phyloP scores from a whole-genome alignment of 1,284 basidiomycete species.

The Ustanciosporium gigantosporum region DNA sequence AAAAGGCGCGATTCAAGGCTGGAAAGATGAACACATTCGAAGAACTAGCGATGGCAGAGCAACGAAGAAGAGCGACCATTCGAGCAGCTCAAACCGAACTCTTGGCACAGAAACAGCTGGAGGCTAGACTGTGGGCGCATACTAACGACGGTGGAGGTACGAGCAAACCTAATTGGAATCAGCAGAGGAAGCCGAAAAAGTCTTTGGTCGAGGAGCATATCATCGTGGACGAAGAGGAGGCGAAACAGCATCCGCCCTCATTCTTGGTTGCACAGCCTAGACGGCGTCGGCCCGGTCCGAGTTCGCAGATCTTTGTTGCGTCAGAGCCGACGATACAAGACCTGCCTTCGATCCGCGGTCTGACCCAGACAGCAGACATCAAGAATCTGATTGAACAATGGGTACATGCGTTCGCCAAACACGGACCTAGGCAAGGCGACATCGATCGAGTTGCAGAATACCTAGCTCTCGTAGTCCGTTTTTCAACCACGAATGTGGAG shows the following conservation, averaged over 20 bases:
- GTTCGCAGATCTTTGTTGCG: constrained; percentile 7
- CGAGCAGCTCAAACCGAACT: constrained; percentile 18
- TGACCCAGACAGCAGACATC: constrained; percentile 13
- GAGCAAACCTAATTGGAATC: background rate
- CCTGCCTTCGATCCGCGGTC: constrained; percentile 17
- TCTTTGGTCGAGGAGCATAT: background rate
- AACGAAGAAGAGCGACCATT: constrained; percentile 28
- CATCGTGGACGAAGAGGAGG: constrained; percentile 7
- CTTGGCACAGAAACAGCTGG: constrained; percentile 7
- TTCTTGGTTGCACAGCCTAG: constrained; percentile 10
- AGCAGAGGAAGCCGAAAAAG: too few species aligned
- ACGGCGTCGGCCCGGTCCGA: background rate
- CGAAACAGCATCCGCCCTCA: constrained; percentile 10
- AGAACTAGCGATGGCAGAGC: constrained; percentile 27
- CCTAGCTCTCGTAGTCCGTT: constrained; percentile 9
- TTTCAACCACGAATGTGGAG: constrained; percentile 3
- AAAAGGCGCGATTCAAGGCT: constrained; percentile 16
- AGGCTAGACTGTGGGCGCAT: constrained; percentile 8
- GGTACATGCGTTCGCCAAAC: constrained; percentile 22
- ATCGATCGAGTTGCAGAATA: constrained; percentile 27
- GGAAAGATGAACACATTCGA: constrained; percentile 14
- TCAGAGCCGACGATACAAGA: background rate
- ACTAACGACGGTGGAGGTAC: background rate
- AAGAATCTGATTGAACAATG: constrained; percentile 27
- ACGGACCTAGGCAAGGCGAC: constrained; percentile 39